Conservation (phyloP, 345 rosid genomes). For the Lepidium africanum region DNA sequence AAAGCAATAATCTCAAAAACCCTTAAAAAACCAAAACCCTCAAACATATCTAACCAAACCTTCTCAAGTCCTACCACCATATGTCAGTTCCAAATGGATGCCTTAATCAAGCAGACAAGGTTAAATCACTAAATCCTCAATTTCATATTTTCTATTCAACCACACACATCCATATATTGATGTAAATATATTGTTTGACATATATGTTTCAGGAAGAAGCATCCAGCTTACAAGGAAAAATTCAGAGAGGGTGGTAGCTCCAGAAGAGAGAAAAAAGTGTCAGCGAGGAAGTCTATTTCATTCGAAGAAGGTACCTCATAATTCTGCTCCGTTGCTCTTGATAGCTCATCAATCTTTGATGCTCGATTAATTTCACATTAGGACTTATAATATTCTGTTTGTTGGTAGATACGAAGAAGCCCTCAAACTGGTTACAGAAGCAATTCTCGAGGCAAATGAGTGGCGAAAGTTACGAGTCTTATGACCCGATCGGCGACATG, state of each 20-base stretch:
- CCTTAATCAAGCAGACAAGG: constrained; percentile 31
- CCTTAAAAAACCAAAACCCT: constrained; percentile 27
- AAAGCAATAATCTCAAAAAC: constrained; percentile 24
- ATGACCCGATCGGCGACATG: constrained; percentile 24
- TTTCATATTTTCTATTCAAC: not conserved
- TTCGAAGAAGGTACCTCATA: constrained; percentile 26
- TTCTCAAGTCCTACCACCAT: constrained; percentile 7
- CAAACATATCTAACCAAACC: constrained; percentile 8
- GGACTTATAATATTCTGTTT: not conserved
- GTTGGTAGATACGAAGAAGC: constrained; percentile 20
- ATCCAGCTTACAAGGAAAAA: not conserved
- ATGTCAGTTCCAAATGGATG: constrained; percentile 20
- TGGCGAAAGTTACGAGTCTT: constrained; percentile 15
- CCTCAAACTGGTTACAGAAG: constrained; percentile 24
- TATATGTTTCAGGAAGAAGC: constrained; percentile 19
- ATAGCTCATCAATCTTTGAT: not conserved
- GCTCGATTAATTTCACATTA: not conserved
- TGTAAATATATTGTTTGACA: not conserved
- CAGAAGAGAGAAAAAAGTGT: constrained; percentile 11
- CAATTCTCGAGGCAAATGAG: constrained; percentile 27
- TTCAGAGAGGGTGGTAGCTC: not conserved
- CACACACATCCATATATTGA: not conserved
- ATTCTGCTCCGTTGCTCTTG: not conserved
- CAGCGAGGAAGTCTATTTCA: constrained; percentile 28
- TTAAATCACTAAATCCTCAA: not conserved